Base-by-base conservation (phyloP, 202 grass and related monocot genomes). In the Cymbopogon flexuosus region DNA sequence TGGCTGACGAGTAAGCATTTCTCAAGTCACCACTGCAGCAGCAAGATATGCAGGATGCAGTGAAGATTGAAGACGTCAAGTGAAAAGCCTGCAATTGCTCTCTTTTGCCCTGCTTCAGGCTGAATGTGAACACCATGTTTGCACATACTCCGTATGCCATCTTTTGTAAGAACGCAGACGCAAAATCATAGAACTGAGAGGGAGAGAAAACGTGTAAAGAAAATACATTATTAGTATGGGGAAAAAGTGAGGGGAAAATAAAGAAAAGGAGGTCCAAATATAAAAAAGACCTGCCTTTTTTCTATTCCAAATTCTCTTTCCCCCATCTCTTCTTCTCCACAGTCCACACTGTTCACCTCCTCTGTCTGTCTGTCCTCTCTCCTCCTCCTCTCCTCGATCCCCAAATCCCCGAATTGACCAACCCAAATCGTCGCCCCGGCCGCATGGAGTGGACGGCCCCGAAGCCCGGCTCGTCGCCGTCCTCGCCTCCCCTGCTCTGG, bases 391-490 rank as follows among this genome's bases (percentile, higher is more conserved):
- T 36, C 83, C 56, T 59, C 84, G 88, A 90, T 90, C 79, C 87
- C 88, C 84, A 86, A 86, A 89, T 83, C 88, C 68, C 33, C 31
- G 58, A 86, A 82, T 74, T 90, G 83, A 83, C 88, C 84, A 74
- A 42, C 68, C 52, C 79, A 39, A 86, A 65, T 74, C 68, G 70
- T 6, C 54, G 10, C 63, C 41, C 18, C 19, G 40, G 40, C 42
- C 42, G 21, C 73, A 89, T 86, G 87, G 79, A 89, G 61, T 83
- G 82, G 87, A 81, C 79, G 66, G 39, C 47, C 73, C 75, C 62
- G 34, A 86, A 89, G 83, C 54, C 68, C 74, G 27, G 74, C 79
- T 41, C 79, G 40, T 63, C 78, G 64, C 31, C 71, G 7, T 77
- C 77, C 72, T 81, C 87, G 39, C 63, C 86, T 19, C 83, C 87